Conservation (phyloP, 345 rosid species). For the Melastoma malabathricum region DNA sequence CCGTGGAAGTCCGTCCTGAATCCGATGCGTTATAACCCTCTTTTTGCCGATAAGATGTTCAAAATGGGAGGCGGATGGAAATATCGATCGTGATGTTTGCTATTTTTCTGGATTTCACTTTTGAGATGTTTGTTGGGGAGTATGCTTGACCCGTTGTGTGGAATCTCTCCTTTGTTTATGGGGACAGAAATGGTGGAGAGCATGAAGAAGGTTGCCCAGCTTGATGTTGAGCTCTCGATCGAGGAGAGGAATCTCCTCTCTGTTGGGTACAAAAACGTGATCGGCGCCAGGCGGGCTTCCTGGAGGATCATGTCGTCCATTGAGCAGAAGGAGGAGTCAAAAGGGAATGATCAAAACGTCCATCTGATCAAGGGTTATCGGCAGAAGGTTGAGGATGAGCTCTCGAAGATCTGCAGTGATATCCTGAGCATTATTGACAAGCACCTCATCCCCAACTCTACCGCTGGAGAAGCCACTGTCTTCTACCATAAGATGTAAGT, state of each 20-base stretch:
- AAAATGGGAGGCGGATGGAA: too few relatives aligned
- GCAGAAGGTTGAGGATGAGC: conserved; percentile 8
- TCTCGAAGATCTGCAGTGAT: conserved; percentile 8
- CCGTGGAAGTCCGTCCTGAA: too few relatives aligned
- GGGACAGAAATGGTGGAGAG: conserved; percentile 7
- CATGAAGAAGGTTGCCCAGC: conserved; percentile 8
- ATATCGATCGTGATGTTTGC: not conserved
- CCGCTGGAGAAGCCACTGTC: conserved; percentile 7
- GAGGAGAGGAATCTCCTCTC: conserved; percentile 10
- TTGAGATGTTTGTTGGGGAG: not conserved
- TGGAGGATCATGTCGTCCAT: conserved; percentile 9
- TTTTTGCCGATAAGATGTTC: too few relatives aligned
- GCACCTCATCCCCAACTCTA: conserved; percentile 6
- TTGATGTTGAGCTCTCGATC: conserved; percentile 5
- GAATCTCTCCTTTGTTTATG: not conserved
- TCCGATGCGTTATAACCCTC: too few relatives aligned
- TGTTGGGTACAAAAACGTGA: conserved; percentile 9
- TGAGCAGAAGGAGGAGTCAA: conserved; percentile 10
- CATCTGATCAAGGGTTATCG: conserved; percentile 8
- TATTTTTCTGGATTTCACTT: not conserved
- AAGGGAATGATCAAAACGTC: conserved; percentile 7
- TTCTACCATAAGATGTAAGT: conserved; percentile 9
- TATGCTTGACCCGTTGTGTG: not conserved
- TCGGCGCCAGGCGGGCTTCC: conserved; percentile 7
- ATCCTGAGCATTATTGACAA: conserved; percentile 7